Conservation (phyloP, 2,329 filamentous ascomycete species). For the Ciborinia camelliae region DNA sequence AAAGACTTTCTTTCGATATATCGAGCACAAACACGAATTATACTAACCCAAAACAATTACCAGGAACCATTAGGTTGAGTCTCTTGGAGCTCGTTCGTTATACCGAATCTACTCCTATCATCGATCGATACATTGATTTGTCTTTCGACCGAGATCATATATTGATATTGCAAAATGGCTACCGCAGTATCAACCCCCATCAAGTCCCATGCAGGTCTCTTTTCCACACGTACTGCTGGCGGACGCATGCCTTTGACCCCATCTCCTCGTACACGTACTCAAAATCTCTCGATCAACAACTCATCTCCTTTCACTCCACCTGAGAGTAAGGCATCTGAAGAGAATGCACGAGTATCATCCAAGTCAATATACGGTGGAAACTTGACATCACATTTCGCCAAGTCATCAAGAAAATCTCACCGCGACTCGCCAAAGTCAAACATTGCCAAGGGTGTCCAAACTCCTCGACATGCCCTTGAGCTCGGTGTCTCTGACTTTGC, state of each 20-base stretch:
- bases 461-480: constrained; percentile 79
- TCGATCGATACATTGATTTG: constrained; percentile 49
- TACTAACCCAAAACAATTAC: constrained; percentile 46
- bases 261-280: constrained; percentile 68
- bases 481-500: constrained; percentile 91
- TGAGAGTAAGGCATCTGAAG: constrained; percentile 53
- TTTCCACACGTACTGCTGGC: constrained; percentile 88
- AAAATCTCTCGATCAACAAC: constrained; percentile 51
- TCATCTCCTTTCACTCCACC: constrained; percentile 74
- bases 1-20: constrained; percentile 47
- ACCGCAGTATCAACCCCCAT: constrained; percentile 83
- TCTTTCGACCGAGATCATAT: constrained; percentile 46
- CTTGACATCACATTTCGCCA: constrained; percentile 74
- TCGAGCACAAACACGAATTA: constrained; percentile 46
- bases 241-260: constrained; percentile 93
- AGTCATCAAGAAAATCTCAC: constrained; percentile 62
- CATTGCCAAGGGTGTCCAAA: constrained; percentile 71
- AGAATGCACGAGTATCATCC: constrained; percentile 48
- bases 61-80: constrained; percentile 59
- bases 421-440: constrained; percentile 95
- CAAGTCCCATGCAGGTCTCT: constrained; percentile 92
- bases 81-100: constrained; percentile 54
- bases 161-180: constrained; percentile 65
- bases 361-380: constrained; percentile 81
- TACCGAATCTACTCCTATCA: constrained; percentile 27